Conservation (phyloP, 768 basidiomycete species). For the Suillus discolor region DNA sequence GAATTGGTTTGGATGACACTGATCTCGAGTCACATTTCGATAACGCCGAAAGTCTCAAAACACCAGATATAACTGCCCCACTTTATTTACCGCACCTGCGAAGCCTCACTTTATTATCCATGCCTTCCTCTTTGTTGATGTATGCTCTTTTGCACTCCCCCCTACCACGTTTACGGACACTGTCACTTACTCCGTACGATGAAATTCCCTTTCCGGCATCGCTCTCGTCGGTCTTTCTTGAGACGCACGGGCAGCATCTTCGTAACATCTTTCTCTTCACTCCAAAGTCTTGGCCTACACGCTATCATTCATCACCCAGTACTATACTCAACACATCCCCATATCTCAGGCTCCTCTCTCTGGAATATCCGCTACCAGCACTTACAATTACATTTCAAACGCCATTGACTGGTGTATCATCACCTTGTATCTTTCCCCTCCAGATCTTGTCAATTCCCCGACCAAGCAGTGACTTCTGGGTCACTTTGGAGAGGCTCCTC, state of each 20-base stretch:
- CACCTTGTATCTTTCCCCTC: conserved; percentile 39
- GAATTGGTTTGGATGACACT: conserved; percentile 55
- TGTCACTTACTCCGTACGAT: conserved; percentile 75
- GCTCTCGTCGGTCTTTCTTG: conserved; percentile 59
- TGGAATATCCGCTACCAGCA: conserved; percentile 68
- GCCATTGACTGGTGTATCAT: conserved; percentile 25
- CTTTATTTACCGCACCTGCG: conserved; percentile 60
- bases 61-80: conserved; percentile 35
- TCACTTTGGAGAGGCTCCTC: conserved; percentile 54
- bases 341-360: conserved; percentile 65
- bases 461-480: conserved; percentile 64
- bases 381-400: conserved; percentile 36
- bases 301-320: conserved; percentile 54
- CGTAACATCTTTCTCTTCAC: conserved; percentile 67
- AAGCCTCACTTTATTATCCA: conserved; percentile 62
- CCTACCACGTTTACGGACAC: conserved; percentile 62
- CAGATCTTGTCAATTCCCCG: conserved; percentile 75
- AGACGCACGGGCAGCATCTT: conserved; percentile 57
- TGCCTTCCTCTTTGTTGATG: conserved; percentile 68
- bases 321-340: conserved; percentile 53
- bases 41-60: conserved; percentile 17
- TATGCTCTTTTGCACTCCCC: conserved; percentile 56
- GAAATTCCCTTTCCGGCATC: conserved; percentile 63
- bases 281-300: conserved; percentile 69
- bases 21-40: conserved; percentile 45